phyloP scores from a whole-genome alignment of 179 eudicot species.

The Kewa caespitosa region DNA sequence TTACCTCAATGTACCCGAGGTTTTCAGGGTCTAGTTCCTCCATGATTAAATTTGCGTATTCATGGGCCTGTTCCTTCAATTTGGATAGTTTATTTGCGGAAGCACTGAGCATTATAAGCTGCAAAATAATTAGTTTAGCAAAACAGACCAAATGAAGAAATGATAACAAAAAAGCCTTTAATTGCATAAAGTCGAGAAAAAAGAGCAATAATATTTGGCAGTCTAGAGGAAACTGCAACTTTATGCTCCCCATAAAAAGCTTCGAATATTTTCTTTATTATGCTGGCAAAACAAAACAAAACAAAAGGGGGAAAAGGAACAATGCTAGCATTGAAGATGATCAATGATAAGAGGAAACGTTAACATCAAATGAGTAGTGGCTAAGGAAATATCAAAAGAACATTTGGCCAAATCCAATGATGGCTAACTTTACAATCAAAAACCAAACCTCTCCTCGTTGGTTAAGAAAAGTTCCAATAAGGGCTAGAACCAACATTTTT shows the following conservation, averaged over 20 bases:
- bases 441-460: constrained; percentile 21
- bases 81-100: constrained; percentile 57
- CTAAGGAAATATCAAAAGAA: constrained; percentile 25
- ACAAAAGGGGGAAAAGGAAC: constrained; percentile 10
- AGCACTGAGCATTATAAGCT: constrained; percentile 71
- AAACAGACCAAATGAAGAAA: constrained; percentile 4
- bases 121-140: constrained; percentile 2
- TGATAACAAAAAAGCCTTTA: not conserved
- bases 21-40: constrained; percentile 67
- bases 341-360: constrained; percentile 17
- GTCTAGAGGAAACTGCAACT: not conserved
- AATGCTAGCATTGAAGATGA: constrained; percentile 2
- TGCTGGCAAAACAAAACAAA: constrained; percentile 11
- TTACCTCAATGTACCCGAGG: constrained; percentile 75
- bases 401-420: constrained; percentile 26
- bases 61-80: constrained; percentile 59
- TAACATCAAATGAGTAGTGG: constrained; percentile 25
- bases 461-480: constrained; percentile 20
- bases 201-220: constrained; percentile 9
- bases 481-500: not conserved
- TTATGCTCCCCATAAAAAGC: not conserved
- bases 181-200: not conserved
- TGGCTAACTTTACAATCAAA: constrained; percentile 24
- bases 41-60: constrained; percentile 68
- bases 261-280: constrained; percentile 22